These are phyloP conservation scores for Pichia ethanolica DNA, from an alignment of 805 yeast species.

Conservation along the genomic window DNA sequence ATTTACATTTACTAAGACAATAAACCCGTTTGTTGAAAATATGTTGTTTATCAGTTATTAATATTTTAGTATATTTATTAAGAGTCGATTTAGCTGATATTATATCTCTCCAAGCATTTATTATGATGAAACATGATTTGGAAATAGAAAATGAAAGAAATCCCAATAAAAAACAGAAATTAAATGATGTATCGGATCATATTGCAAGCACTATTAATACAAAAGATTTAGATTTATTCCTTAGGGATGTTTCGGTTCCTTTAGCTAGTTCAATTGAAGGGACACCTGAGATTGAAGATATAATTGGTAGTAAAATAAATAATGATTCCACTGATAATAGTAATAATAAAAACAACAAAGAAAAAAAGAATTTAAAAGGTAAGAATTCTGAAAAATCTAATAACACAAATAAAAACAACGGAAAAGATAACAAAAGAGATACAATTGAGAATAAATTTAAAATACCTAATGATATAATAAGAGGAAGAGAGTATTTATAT, in stretches of 20 bases:
- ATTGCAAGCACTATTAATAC: not conserved
- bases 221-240: not conserved
- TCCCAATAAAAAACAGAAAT: not conserved
- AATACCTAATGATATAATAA: conserved; percentile 20
- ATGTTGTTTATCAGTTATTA: too few relatives aligned
- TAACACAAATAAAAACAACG: not conserved
- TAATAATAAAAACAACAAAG: not conserved
- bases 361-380: not conserved
- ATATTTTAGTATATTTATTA: too few relatives aligned
- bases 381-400: too few relatives aligned
- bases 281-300: conserved; percentile 9
- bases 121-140: not conserved
- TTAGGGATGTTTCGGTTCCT: not conserved
- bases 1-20: too few relatives aligned
- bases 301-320: not conserved
- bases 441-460: conserved; percentile 6
- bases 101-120: too few relatives aligned
- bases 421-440: not conserved
- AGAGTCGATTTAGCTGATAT: too few relatives aligned
- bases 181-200: not conserved
- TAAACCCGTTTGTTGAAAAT: too few relatives aligned
- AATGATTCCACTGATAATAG: not conserved
- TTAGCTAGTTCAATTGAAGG: conserved; percentile 5
- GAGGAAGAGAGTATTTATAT: conserved; percentile 19
- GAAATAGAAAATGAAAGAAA: not conserved